These are phyloP conservation scores for Haematococcus sp. DNA, from an alignment of 139 green algal genomes.

Conservation along the genomic window DNA sequence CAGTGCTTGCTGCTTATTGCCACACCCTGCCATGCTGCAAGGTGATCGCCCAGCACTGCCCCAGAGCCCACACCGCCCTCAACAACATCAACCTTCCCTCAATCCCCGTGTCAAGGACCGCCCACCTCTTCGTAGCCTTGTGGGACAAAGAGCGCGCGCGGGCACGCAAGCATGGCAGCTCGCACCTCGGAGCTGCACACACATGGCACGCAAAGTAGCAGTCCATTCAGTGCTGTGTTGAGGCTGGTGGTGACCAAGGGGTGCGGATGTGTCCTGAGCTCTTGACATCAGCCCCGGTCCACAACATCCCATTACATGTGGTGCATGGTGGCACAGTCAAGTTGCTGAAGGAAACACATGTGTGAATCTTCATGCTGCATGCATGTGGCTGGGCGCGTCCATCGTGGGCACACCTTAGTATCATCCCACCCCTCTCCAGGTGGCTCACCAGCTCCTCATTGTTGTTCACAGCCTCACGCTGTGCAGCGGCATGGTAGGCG, in stretches of 20 bases:
- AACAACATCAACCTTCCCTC: neutral
- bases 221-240: neutral
- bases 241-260: neutral
- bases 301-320: too few species aligned
- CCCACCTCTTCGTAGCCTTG: slow-evolving; percentile 17
- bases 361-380: too few species aligned
- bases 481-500: neutral
- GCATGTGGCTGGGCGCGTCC: too few species aligned
- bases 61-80: too few species aligned
- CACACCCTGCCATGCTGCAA: neutral
- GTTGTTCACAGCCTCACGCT: neutral
- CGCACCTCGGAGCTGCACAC: slow-evolving; percentile 50
- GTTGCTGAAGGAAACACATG: too few species aligned
- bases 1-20: neutral
- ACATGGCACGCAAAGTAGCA: neutral
- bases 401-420: slow-evolving; percentile 1
- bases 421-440: neutral
- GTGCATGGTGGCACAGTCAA: neutral
- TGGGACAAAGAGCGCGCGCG: slow-evolving; percentile 64
- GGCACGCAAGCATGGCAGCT: slow-evolving; percentile 51
- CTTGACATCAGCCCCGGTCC: neutral
- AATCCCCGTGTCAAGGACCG: neutral
- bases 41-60: too few species aligned
- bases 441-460: slow-evolving; percentile 18
- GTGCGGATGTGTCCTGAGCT: neutral